These are phyloP conservation scores for Discostella stelligeroides DNA, from an alignment of 108 stramenopile species.

Conservation along the genomic window DNA sequence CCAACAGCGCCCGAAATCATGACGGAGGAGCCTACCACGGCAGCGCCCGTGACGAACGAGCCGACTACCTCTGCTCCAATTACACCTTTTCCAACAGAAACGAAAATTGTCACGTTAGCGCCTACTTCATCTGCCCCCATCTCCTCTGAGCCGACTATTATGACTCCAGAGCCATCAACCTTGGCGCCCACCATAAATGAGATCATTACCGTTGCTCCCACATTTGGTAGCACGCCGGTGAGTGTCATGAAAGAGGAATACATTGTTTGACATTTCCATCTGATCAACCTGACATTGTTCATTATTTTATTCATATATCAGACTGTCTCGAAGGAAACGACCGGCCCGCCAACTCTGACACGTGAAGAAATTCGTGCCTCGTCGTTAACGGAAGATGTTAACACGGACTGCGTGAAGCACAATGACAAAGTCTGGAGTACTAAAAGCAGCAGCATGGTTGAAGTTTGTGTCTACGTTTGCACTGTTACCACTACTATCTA, in stretches of 20 bases:
- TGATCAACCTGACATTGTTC: background rate
- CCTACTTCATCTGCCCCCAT: background rate
- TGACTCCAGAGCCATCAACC: background rate
- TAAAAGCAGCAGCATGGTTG: background rate
- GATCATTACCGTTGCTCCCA: background rate
- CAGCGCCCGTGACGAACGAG: background rate
- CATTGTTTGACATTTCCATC: background rate
- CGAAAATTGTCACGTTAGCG: background rate
- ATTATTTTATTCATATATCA: background rate
- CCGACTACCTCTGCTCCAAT: background rate
- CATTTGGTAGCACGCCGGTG: conserved; percentile 11
- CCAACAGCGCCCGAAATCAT: background rate
- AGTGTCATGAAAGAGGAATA: background rate
- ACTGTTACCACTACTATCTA: background rate
- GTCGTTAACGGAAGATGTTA: background rate
- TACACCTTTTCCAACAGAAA: background rate
- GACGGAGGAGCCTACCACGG: background rate
- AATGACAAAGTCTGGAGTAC: conserved; percentile 4
- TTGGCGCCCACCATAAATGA: background rate
- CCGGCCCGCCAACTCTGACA: background rate
- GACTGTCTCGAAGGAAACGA: conserved; percentile 13
- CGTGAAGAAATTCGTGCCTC: background rate
- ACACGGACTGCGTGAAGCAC: conserved; percentile 1
- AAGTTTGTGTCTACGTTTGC: conserved; percentile 16
- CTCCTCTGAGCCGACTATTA: too few relatives aligned